These are phyloP conservation scores for Naganishia sp. DNA, from an alignment of 1,284 basidiomycete species.

Conservation along the genomic window DNA sequence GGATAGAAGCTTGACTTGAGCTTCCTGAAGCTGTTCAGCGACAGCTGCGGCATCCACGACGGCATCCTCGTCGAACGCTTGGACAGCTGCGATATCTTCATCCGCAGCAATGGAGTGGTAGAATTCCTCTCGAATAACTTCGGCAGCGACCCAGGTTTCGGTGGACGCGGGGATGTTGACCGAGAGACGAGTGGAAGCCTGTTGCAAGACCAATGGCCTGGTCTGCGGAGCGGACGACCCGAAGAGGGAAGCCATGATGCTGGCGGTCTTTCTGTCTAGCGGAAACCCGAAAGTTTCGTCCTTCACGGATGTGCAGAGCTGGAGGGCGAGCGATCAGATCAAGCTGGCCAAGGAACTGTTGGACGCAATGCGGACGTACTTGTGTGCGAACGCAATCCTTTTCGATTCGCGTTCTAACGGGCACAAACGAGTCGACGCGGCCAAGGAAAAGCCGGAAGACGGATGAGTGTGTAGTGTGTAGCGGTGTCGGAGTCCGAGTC, in stretches of 20 bases:
- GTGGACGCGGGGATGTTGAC: slow-evolving; percentile 75
- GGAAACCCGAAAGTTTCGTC: slow-evolving; percentile 3
- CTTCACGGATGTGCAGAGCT: slow-evolving; percentile 1
- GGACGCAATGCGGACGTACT: slow-evolving; percentile 2
- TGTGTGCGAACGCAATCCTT: slow-evolving; percentile 13
- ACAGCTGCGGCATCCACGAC: slow-evolving; percentile 38
- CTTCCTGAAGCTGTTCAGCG: slow-evolving; percentile 55
- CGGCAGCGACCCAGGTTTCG: slow-evolving; percentile 80
- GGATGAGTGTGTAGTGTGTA: neutral
- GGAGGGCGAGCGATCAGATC: no score
- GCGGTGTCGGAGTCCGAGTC: neutral
- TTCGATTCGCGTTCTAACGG: slow-evolving; percentile 15
- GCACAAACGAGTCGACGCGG: neutral
- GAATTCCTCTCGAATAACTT: slow-evolving; percentile 84
- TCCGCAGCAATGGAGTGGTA: slow-evolving; percentile 60
- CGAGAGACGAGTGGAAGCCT: slow-evolving; percentile 58
- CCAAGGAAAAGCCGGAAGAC: neutral
- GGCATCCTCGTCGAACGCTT: slow-evolving; percentile 55
- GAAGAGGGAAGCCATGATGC: slow-evolving; percentile 51
- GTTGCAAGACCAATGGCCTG: slow-evolving; percentile 55
- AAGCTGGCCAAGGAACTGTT: neutral
- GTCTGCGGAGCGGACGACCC: slow-evolving; percentile 42
- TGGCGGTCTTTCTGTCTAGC: slow-evolving; percentile 16
- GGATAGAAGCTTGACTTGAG: slow-evolving; percentile 72
- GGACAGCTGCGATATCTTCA: slow-evolving; percentile 41